These are phyloP conservation scores for Suillus lakei DNA, from an alignment of 768 basidiomycete species.

Conservation along the genomic window DNA sequence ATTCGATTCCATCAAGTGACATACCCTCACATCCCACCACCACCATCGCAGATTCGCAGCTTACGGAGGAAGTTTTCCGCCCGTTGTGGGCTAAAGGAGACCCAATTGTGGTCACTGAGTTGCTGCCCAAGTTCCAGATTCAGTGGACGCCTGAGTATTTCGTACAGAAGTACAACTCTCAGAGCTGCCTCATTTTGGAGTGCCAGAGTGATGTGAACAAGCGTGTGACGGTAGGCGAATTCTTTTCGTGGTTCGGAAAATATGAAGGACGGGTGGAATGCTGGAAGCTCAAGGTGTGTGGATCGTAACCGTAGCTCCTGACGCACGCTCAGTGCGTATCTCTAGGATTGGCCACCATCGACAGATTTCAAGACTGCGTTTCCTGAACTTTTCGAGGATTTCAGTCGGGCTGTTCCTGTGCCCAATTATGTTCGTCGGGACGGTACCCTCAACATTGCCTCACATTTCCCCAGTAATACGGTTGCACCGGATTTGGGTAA, in stretches of 20 bases:
- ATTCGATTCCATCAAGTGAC: conserved; percentile 25
- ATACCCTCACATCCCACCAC: conserved; percentile 53
- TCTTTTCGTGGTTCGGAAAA: conserved; percentile 80
- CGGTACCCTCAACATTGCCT: conserved; percentile 85
- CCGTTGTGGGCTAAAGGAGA: conserved; percentile 74
- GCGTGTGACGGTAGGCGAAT: conserved; percentile 70
- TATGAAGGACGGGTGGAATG: conserved; percentile 60
- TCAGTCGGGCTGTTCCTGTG: conserved; percentile 80
- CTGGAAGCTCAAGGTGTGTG: conserved; percentile 76
- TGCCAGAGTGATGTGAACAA: conserved; percentile 76
- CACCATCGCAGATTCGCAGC: conserved; percentile 49
- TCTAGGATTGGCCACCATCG: conserved; percentile 92
- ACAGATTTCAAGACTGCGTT: conserved; percentile 84
- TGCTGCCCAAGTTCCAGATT: conserved; percentile 64
- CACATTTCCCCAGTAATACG: conserved; percentile 84
- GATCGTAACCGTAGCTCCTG: not conserved
- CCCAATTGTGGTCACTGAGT: conserved; percentile 77
- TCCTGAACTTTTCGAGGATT: conserved; percentile 87
- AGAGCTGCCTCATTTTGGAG: conserved; percentile 76
- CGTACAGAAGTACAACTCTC: conserved; percentile 63
- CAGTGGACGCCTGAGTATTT: conserved; percentile 88
- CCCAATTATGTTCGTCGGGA: conserved; percentile 92
- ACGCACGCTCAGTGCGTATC: conserved; percentile 14
- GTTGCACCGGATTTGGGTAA: conserved; percentile 80
- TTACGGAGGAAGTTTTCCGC: conserved; percentile 66